These are phyloP conservation scores for Saccharomycopsis babjevae DNA, from an alignment of 805 yeast species.

Conservation along the genomic window DNA sequence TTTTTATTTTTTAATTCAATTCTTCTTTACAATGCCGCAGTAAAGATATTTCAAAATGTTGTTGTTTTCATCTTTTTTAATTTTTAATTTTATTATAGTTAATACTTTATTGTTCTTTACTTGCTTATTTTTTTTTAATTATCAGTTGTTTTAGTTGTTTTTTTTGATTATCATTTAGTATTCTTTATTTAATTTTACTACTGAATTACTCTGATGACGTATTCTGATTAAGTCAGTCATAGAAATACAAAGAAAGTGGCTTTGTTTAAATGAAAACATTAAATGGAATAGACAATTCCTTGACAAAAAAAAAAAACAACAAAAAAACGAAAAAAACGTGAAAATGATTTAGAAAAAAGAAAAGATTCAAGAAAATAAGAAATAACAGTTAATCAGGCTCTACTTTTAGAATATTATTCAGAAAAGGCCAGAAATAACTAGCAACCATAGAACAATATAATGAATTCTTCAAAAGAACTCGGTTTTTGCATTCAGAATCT, in stretches of 20 bases:
- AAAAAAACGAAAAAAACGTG: too few species aligned
- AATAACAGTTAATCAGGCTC: too few species aligned
- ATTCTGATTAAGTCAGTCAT: too few species aligned
- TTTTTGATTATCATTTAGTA: neutral
- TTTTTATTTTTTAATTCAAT: neutral
- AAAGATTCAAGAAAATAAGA: too few species aligned
- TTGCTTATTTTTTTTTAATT: neutral
- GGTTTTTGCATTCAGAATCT: neutral
- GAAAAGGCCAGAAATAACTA: too few species aligned
- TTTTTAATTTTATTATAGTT: neutral
- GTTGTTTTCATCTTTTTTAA: neutral
- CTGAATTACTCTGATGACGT: too few species aligned
- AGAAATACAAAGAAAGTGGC: too few species aligned
- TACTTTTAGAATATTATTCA: neutral
- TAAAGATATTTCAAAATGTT: neutral
- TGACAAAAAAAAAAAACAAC: too few species aligned
- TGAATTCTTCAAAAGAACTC: neutral
- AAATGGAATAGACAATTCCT: too few species aligned
- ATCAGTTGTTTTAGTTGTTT: neutral
- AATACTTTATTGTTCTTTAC: neutral
- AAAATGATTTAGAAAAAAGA: too few species aligned
- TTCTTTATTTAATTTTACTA: too few species aligned
- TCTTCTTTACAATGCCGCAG: neutral
- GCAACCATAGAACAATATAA: neutral
- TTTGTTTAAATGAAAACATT: too few species aligned